Base-by-base conservation (phyloP, 345 rosid species). In the Dipteronia sinensis region DNA sequence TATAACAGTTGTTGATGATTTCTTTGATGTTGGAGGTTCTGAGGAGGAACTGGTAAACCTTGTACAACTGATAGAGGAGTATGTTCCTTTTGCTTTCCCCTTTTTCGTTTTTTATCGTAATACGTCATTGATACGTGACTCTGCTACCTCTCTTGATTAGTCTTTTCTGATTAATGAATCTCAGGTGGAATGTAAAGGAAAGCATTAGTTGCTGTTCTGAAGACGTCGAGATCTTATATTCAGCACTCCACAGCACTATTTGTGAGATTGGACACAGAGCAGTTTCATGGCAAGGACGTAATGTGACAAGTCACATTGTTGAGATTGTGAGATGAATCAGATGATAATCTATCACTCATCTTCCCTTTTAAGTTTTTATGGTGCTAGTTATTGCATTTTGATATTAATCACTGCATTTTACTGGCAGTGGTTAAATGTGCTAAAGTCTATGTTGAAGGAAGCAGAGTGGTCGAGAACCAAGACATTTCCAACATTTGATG, bases 21-120 rank as follows among this genome's bases (percentile, higher is more conserved):
- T 95, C 76, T 95, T 86, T 73, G 98, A 95, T 73, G 85, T 92
- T 78, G 98, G 96, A 73, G 98, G 94, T 47, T 91, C 98, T 29
- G 84, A 76, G 69, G 95, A 89, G 81, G 98, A 95, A 78, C 77
- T 89, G 40, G 68, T 85, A 61, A 93, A 93, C 88, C 85, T 95
- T 65, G 76, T 92, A 55, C 79, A 88, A 42, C 85, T 93, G 86
- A 59, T 95, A 25, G 87, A 93, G 84, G 85, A 73, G 99, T 93
- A 85, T 38, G 80, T 38, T 65, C 55, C 9, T 42, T 71, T 62
- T 61, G 75, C 55, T 80, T 70, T 29, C 13, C 46, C 67, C 38
- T 56, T 65, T 42, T 51, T 22, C 38, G 17, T 62, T 19, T 67
- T 2, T n/a, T n/a, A 16, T 29, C 68, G 22, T 25, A 2, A 17